These are phyloP conservation scores for Puccinia novopanici DNA, from an alignment of 1,284 basidiomycete genomes.

Conservation along the genomic window DNA sequence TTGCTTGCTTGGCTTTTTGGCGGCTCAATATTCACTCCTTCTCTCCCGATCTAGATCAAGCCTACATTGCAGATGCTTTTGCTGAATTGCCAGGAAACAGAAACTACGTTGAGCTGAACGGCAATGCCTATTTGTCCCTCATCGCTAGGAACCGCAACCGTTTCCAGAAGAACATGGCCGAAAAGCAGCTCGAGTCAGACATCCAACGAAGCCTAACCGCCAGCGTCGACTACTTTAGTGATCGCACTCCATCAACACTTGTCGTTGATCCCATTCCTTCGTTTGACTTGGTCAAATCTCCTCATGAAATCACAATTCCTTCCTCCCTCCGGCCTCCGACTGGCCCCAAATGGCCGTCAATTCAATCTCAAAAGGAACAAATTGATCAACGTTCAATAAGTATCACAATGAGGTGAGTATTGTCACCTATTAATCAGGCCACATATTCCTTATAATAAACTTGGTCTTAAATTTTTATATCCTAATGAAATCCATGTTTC, in stretches of 20 bases:
- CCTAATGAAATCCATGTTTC: background rate
- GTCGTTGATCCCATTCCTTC: background rate
- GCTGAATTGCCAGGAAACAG: background rate
- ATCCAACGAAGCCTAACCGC: conserved; percentile 2
- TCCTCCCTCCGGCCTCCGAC: background rate
- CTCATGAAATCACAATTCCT: background rate
- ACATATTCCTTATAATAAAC: too few species aligned
- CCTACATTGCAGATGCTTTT: background rate
- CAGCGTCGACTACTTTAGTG: background rate
- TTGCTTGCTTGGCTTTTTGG: conserved; percentile 11
- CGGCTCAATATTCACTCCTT: conserved; percentile 6
- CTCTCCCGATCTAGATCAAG: background rate
- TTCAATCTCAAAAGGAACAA: background rate
- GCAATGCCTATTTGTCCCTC: background rate
- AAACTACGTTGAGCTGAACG: background rate
- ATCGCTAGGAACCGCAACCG: background rate
- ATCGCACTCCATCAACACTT: conserved; percentile 16
- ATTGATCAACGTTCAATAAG: background rate
- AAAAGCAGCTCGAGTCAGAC: conserved; percentile 9
- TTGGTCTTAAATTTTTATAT: too few species aligned
- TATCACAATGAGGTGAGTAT: background rate
- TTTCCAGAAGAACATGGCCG: conserved; percentile 6
- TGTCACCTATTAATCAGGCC: too few species aligned
- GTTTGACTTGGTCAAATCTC: background rate
- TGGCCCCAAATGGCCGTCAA: background rate